Evolutionary conservation across 768 basidiomycete species (phyloP).

Genomic region (Gymnopilus junonius): DNA sequence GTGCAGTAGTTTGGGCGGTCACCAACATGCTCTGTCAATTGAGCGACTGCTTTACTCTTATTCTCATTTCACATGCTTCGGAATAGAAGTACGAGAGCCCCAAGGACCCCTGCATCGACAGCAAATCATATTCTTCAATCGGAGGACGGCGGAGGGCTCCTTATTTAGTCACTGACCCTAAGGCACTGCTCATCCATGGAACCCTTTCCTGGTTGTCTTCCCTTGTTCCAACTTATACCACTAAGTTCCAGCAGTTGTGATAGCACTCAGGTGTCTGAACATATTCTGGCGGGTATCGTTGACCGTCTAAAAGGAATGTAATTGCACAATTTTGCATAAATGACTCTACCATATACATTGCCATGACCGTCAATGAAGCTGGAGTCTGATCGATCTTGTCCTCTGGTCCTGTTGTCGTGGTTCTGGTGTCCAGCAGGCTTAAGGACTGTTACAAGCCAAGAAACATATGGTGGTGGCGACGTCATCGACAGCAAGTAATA

Average conservation of each 20-base stretch:
- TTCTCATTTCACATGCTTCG: background rate
- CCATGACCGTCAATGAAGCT: no score
- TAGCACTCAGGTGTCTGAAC: background rate
- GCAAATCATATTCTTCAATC: background rate
- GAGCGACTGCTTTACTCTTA: background rate
- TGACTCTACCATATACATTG: no score
- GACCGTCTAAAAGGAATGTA: no score
- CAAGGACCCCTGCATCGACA: background rate
- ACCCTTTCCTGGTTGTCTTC: background rate
- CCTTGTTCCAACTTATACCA: background rate
- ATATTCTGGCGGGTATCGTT: no score
- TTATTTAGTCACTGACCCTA: background rate
- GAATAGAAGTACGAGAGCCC: background rate
- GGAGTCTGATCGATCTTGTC: no score
- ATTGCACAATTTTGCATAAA: no score
- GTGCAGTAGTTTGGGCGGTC: background rate
- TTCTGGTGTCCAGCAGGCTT: no score
- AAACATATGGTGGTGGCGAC: no score
- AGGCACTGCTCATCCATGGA: background rate
- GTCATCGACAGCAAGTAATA: no score
- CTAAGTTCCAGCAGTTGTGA: background rate
- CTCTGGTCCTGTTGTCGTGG: no score
- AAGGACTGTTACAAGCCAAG: no score
- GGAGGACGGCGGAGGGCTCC: background rate
- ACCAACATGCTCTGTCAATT: background rate